Evolutionary conservation across 768 basidiomycete genomes (phyloP).

Genomic region (Termitomyces sp.): DNA sequence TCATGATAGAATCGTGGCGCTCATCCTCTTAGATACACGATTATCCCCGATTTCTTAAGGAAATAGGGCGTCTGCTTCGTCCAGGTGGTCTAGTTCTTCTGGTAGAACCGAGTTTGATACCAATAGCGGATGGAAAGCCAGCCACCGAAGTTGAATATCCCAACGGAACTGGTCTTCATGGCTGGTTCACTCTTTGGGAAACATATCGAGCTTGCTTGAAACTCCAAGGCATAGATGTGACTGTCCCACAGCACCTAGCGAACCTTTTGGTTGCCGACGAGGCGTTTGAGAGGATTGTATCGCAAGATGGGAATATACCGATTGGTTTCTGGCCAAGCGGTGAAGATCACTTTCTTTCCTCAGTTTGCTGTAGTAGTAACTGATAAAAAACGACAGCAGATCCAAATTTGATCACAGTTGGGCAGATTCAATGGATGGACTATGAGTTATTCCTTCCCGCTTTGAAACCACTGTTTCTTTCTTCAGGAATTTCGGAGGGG

Average conservation of each 20-base stretch:
- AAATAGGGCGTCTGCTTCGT: conserved; percentile 63
- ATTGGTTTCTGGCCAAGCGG: background rate
- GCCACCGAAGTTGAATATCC: conserved; percentile 27
- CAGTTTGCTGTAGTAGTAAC: no score
- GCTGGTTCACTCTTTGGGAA: conserved; percentile 66
- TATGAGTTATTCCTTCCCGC: background rate
- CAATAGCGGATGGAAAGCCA: conserved; percentile 42
- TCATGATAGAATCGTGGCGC: background rate
- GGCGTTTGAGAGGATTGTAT: background rate
- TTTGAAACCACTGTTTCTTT: background rate
- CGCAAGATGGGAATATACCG: background rate
- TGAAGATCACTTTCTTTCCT: background rate
- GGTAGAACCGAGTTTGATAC: conserved; percentile 58
- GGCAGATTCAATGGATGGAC: conserved; percentile 1
- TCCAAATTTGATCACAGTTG: background rate
- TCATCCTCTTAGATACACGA: background rate
- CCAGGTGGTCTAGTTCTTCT: conserved; percentile 69
- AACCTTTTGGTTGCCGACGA: conserved; percentile 24
- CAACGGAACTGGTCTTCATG: conserved; percentile 35
- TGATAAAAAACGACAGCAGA: background rate
- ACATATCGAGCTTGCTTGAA: conserved; percentile 54
- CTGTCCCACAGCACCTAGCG: conserved; percentile 53
- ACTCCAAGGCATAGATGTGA: conserved; percentile 50
- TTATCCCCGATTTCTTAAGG: conserved; percentile 30
- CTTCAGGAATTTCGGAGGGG: background rate